Base-by-base conservation (phyloP, 305 asterid species). In the Caryopteris hybrid region DNA sequence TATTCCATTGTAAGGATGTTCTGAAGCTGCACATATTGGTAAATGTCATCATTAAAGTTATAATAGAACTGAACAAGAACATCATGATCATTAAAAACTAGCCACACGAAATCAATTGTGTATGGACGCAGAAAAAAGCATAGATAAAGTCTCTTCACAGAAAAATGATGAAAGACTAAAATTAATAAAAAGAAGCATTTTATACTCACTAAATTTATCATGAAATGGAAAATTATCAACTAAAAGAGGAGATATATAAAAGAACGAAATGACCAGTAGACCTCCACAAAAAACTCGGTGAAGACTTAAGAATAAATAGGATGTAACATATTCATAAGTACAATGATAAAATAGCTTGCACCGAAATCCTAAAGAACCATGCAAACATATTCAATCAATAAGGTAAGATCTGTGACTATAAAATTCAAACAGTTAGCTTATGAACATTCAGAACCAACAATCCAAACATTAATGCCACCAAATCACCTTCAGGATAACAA, bases 1-100 rank as follows among this genome's bases (percentile, higher is more conserved):
- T 61, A 91, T 83, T 52, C 85, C 86, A 25, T 59, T 70, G 77
- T 86, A 91, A 77, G 91, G 92, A 83, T 88, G 79, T 34, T 86
- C 85, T 1, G 87, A 59, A 71, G 95, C 97, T 88, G 90, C 71
- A 64, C 46, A 42, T 10, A 74, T 66, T 41, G 21, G 23, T 17
- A 52, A 56, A 59, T n/a, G 39, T 48, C 31, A 62, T 70, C 52
- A 14, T 12, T 22, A 58, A 50, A 7, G 43, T 58, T 34, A 54
- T 71, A 22, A 75, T 7, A 25, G 11, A 27, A 33, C 22, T 39
- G 14, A 58, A 6, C 5, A 39, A 57, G 63, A 68, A 70, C 61
- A 74, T 18, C 66, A 72, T 8, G 16, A 59, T n/a, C 56, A 61
- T 61, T 68, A 54, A 36, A 43, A 59, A 46, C n/a, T 31, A 41